These are phyloP conservation scores for Fusarium sp. DNA, from an alignment of 2,329 filamentous ascomycete genomes.

Conservation along the genomic window DNA sequence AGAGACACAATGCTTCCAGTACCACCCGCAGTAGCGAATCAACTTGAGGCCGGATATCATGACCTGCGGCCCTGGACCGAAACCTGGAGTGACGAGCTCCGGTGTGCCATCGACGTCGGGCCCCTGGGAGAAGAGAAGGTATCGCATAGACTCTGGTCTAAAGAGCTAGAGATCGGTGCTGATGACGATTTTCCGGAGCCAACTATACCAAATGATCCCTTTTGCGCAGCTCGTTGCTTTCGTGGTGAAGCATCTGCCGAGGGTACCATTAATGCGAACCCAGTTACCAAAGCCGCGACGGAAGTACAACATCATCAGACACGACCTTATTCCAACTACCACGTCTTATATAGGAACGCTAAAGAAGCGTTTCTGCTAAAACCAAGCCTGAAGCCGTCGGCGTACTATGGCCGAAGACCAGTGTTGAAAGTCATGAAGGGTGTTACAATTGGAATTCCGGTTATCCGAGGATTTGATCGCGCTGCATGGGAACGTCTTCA, in stretches of 20 bases:
- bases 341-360: conserved; percentile 87
- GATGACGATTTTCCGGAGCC: conserved; percentile 49
- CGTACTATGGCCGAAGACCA: conserved; percentile 84
- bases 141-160: conserved; percentile 83
- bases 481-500: conserved; percentile 80
- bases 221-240: conserved; percentile 70
- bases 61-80: conserved; percentile 89
- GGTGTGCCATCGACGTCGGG: conserved; percentile 90
- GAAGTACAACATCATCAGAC: conserved; percentile 54
- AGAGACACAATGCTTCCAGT: conserved; percentile 91
- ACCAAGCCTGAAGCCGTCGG: conserved; percentile 84
- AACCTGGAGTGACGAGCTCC: conserved; percentile 91
- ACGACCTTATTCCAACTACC: conserved; percentile 76
- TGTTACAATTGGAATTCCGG: conserved; percentile 81
- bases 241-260: conserved; percentile 68
- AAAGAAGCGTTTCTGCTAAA: conserved; percentile 85
- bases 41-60: conserved; percentile 89
- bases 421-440: conserved; percentile 87
- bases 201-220: conserved; percentile 63
- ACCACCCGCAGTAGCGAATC: conserved; percentile 86
- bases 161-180: conserved; percentile 52
- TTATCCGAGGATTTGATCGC: conserved; percentile 90
- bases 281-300: conserved; percentile 49
- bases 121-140: conserved; percentile 92
- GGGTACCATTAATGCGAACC: conserved; percentile 56